Evolutionary conservation across 2,329 filamentous ascomycete genomes (phyloP), one percentile per base, ranked within the genome.

Genomic region (Trichoderma cornu-damae): DNA sequence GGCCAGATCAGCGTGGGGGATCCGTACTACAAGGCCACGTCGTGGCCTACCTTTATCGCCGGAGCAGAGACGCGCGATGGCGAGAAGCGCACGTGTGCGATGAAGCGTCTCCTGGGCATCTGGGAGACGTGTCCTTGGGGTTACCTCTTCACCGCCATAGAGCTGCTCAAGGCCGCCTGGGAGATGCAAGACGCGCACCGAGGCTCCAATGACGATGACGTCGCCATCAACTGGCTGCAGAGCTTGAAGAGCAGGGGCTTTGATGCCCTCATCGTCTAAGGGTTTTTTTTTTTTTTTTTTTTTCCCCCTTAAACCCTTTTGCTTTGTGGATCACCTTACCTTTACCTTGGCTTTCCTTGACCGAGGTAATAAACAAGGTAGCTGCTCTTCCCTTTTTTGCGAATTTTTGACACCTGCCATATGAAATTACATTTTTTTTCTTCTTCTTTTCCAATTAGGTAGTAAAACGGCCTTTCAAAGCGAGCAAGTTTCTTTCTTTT

Each of bases 21-120:
- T 62, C 74, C 76, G 6, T 73, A 82, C 40, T 84, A 82, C 71
- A 84, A 83, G 65, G 81, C 78, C 6, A 82, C 80, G 2, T 78
- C 78, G n/a, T 84, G 81, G 81, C 80, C 81, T 1, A 73, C 80
- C 0, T 83, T 84, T 61, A 75, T 84, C 28, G 79, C 79, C 2
- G 81, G 81, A 1, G 80, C 80, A 0, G 81, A 83, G 63, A 77
- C 78, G 3, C 73, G 73, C 40, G 74, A 79, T 53, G 67, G 70
- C 0, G 68, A 71, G 34, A 76, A 76, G 57, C 72, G 80, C 37
- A 71, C 68, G 3, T 83, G 80, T 80, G 74, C 79, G n/a, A 69
- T 81, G 64, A 70, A 76, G 51, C 75, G 77, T 11, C 65, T 79
- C 42, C 65, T 75, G 60, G 69, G 69, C 32, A 76, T 79, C 64